phyloP scores from a whole-genome alignment of 2,329 filamentous ascomycete species.

The Xylariaceae sp. region DNA sequence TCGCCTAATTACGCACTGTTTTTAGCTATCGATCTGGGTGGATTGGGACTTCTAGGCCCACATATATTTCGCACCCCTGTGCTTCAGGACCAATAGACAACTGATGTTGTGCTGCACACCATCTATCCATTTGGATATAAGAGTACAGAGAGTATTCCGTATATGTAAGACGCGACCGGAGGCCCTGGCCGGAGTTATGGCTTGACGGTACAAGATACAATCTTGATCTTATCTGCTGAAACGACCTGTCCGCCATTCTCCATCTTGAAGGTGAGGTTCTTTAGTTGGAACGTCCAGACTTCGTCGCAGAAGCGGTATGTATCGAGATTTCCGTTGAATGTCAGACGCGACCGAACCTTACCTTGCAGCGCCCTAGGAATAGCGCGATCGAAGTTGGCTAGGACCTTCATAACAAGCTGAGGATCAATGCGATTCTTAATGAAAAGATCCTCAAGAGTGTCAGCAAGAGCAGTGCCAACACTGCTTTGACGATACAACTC shows the following conservation, averaged over 20 bases:
- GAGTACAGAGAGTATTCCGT: no score
- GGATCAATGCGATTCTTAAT: slow-evolving; percentile 94
- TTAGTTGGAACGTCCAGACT: slow-evolving; percentile 99
- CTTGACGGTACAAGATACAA: slow-evolving; percentile 97
- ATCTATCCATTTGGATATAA: no score
- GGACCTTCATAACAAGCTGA: slow-evolving; percentile 97
- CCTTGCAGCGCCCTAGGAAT: slow-evolving; percentile 91
- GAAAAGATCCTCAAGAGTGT: slow-evolving; percentile 96
- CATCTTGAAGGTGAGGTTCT: slow-evolving; percentile 98
- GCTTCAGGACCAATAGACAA: no score
- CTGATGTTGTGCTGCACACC: no score
- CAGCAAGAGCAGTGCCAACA: slow-evolving; percentile 90
- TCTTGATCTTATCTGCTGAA: slow-evolving; percentile 92
- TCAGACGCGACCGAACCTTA: slow-evolving; percentile 87
- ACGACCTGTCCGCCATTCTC: slow-evolving; percentile 77
- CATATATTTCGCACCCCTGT: no score
- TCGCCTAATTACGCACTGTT: no score
- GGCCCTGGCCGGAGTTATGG: no score
- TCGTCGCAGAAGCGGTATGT: slow-evolving; percentile 99
- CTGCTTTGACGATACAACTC: slow-evolving; percentile 99
- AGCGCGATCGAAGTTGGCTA: slow-evolving; percentile 91
- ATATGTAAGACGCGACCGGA: no score
- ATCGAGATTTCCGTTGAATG: slow-evolving; percentile 97
- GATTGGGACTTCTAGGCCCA: no score
- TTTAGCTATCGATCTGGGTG: no score